Percentiles rank a stretch among this genome's conserved stretches.
These are phyloP conservation scores for Podaxis sp. DNA, from an alignment of 768 basidiomycete genomes.

Conservation along the genomic window DNA sequence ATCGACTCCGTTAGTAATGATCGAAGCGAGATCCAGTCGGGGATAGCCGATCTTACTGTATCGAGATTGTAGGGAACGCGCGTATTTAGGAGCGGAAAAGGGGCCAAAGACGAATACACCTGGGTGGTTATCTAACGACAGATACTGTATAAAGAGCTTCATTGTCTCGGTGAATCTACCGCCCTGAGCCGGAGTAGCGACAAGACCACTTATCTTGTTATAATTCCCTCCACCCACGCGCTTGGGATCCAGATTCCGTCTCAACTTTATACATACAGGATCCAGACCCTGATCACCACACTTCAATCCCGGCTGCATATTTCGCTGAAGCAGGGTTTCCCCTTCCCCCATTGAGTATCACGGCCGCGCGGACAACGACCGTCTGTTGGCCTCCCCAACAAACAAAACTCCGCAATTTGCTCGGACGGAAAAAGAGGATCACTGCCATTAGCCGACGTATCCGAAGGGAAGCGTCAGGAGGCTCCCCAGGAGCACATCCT, in stretches of 20 bases:
- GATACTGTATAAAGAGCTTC: not conserved
- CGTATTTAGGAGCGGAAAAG: not conserved
- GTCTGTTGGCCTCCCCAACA: not conserved
- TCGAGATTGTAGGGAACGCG: not conserved
- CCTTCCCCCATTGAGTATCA: not conserved
- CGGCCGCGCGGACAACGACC: not conserved
- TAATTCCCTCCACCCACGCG: not conserved
- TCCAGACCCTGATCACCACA: not conserved
- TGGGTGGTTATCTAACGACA: not conserved
- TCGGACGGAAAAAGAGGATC: not conserved
- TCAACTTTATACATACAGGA: not conserved
- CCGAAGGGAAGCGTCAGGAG: no score
- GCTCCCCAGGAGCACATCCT: no score
- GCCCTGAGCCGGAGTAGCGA: not conserved
- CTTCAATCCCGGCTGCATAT: not conserved
- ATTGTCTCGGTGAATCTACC: not conserved
- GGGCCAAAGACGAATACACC: conserved; percentile 6
- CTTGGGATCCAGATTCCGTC: conserved; percentile 16
- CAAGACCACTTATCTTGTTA: not conserved
- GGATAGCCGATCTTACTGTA: not conserved
- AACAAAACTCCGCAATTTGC: not conserved
- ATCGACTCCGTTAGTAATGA: not conserved
- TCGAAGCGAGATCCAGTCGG: conserved; percentile 2
- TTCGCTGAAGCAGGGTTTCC: not conserved
- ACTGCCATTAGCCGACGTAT: not conserved